These are phyloP conservation scores for Hypsizygus ulmarius DNA, from an alignment of 1,284 basidiomycete species.

Conservation along the genomic window DNA sequence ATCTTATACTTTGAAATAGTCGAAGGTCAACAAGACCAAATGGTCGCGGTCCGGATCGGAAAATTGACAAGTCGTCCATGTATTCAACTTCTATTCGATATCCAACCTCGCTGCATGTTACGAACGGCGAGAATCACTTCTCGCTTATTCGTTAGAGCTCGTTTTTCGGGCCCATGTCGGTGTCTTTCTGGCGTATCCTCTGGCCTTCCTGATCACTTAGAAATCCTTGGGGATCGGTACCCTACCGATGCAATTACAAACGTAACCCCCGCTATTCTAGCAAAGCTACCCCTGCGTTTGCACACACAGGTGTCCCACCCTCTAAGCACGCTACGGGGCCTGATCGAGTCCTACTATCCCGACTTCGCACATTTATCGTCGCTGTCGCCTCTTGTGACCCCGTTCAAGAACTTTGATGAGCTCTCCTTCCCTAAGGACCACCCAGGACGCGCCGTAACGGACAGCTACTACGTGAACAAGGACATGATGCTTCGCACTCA, in stretches of 20 bases:
- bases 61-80: neutral
- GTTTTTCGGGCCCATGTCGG: constrained; percentile 8
- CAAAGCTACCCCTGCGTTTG: constrained; percentile 70
- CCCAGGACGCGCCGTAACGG: constrained; percentile 85
- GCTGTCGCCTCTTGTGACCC: constrained; percentile 86
- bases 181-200: constrained; percentile 14
- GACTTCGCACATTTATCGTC: constrained; percentile 68
- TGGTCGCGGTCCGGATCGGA: neutral
- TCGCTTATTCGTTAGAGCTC: constrained; percentile 6
- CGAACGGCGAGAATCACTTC: constrained; percentile 10
- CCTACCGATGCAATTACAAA: constrained; percentile 81
- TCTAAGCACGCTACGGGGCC: constrained; percentile 77
- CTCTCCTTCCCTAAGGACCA: constrained; percentile 93
- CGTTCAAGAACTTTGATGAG: constrained; percentile 95
- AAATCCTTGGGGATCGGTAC: constrained; percentile 61
- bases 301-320: constrained; percentile 83
- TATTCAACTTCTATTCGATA: constrained; percentile 2
- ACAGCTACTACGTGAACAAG: constrained; percentile 96
- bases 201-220: constrained; percentile 25
- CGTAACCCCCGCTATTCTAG: constrained; percentile 80
- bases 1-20: neutral
- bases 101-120: constrained; percentile 12
- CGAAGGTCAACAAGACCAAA: constrained; percentile 16
- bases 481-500: constrained; percentile 93
- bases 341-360: constrained; percentile 85